Evolutionary conservation across 2,329 filamentous ascomycete genomes (phyloP).

Genomic region (Epichloe glyceriae): DNA sequence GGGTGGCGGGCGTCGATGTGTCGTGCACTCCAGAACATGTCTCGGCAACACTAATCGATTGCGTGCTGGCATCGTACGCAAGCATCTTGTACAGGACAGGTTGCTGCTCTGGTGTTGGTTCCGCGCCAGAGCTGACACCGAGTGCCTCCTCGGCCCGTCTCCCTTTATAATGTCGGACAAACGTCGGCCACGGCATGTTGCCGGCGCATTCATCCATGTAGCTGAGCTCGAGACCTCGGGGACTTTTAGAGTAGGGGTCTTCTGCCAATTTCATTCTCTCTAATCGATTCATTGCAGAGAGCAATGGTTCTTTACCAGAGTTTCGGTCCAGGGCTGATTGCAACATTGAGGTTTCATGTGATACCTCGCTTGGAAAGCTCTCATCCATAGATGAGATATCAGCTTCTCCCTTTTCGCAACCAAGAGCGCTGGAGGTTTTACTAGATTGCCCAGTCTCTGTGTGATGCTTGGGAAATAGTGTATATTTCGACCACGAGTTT

Average conservation of each 20-base stretch:
- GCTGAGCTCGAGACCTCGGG: slow-evolving; percentile 35
- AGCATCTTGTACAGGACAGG: slow-evolving; percentile 45
- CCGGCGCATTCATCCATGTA: slow-evolving; percentile 31
- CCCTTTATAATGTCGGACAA: slow-evolving; percentile 20
- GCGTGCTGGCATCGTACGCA: slow-evolving; percentile 47
- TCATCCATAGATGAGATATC: slow-evolving; percentile 28
- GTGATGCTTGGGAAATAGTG: slow-evolving; percentile 12
- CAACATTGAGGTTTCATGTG: slow-evolving; percentile 11
- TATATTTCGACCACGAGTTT: slow-evolving; percentile 14
- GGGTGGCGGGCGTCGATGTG: slow-evolving; percentile 36
- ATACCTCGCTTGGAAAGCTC: slow-evolving; percentile 21
- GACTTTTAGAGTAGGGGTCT: slow-evolving; percentile 30
- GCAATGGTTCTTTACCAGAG: slow-evolving; percentile 1
- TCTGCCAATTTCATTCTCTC: slow-evolving; percentile 10
- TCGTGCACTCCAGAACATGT: slow-evolving; percentile 43
- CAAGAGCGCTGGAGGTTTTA: background rate
- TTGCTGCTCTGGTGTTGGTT: slow-evolving; percentile 1
- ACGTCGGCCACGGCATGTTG: slow-evolving; percentile 20
- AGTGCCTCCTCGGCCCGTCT: background rate
- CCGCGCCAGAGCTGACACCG: background rate
- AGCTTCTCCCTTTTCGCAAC: slow-evolving; percentile 15
- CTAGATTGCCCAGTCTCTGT: background rate
- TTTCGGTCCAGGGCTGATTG: slow-evolving; percentile 20
- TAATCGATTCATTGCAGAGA: slow-evolving; percentile 1
- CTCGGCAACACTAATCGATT: slow-evolving; percentile 45